Percentiles rank a stretch among this genome's conserved stretches.
phyloP scores from a whole-genome alignment of 345 rosid species.

The Salix viminalis region DNA sequence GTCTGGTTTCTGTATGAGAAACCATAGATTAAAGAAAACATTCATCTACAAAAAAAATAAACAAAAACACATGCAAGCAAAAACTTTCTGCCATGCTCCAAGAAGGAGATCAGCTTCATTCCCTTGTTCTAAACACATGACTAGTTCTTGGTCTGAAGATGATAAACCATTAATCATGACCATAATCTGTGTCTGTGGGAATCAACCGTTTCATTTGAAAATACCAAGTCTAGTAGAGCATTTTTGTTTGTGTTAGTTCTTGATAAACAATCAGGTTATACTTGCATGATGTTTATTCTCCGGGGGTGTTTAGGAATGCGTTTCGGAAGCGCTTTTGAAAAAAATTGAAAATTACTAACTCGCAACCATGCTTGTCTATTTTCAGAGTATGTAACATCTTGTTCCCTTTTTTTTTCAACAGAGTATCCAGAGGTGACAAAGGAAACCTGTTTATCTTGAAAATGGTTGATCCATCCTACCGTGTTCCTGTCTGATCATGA shows the following conservation, averaged over 20 bases:
- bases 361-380: neutral
- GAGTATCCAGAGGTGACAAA: slow-evolving; percentile 84
- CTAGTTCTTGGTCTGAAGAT: neutral
- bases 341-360: neutral
- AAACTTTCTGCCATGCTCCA: neutral
- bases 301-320: too few species aligned
- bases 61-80: neutral
- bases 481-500: slow-evolving; percentile 46
- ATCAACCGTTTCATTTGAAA: neutral
- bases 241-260: neutral
- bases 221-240: neutral
- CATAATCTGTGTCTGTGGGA: neutral
- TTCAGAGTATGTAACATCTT: neutral
- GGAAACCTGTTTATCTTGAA: slow-evolving; percentile 87
- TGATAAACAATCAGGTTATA: neutral
- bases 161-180: neutral
- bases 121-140: neutral
- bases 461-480: slow-evolving; percentile 84
- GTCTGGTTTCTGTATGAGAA: neutral
- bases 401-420: slow-evolving; percentile 16
- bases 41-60: neutral
- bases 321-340: too few species aligned
- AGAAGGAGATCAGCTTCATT: neutral
- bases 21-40: neutral
- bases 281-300: neutral